phyloP scores from a whole-genome alignment of 2,329 filamentous ascomycete species.

The Albifimbria verrucaria region DNA sequence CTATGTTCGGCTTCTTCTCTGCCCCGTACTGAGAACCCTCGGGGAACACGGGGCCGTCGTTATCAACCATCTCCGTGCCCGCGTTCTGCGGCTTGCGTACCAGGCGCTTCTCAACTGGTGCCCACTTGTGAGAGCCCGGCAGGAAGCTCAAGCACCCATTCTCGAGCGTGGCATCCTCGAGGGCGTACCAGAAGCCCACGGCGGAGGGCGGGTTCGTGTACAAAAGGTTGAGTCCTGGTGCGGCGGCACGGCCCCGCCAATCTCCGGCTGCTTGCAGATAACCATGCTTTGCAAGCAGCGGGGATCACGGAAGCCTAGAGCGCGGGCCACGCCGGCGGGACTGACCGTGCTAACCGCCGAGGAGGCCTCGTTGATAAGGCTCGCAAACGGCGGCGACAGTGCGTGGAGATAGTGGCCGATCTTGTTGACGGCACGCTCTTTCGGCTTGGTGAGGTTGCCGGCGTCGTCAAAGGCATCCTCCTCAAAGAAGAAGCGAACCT shows the following conservation, averaged over 20 bases:
- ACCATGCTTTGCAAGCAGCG: slow-evolving; percentile 89
- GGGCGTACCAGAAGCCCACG: slow-evolving; percentile 95
- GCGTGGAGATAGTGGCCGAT: slow-evolving; percentile 76
- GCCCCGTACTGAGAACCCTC: slow-evolving; percentile 45
- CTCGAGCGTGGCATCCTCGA: slow-evolving; percentile 82
- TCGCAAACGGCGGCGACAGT: slow-evolving; percentile 63
- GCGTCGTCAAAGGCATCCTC: slow-evolving; percentile 76
- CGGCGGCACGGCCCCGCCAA: slow-evolving; percentile 83
- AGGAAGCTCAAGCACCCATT: slow-evolving; percentile 91
- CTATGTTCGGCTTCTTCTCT: slow-evolving; percentile 33
- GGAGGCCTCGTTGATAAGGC: slow-evolving; percentile 49
- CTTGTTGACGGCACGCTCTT: slow-evolving; percentile 84
- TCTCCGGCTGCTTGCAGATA: slow-evolving; percentile 97
- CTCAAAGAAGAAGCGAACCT: slow-evolving; percentile 96
- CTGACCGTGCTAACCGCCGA: slow-evolving; percentile 27
- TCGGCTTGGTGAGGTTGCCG: slow-evolving; percentile 71
- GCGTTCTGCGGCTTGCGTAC: slow-evolving; percentile 56
- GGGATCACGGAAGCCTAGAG: slow-evolving; percentile 73
- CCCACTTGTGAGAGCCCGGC: slow-evolving; percentile 74
- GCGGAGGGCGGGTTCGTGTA: slow-evolving; percentile 87
- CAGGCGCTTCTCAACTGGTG: slow-evolving; percentile 69
- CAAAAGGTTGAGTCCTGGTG: slow-evolving; percentile 93
- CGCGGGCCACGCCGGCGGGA: slow-evolving; percentile 63
- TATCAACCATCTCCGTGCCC: slow-evolving; percentile 70
- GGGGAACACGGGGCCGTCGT: slow-evolving; percentile 64